Percentiles rank a stretch among this genome's conserved stretches.
Evolutionary conservation across 345 rosid species (phyloP).

Genomic region (Salix arbutifolia): DNA sequence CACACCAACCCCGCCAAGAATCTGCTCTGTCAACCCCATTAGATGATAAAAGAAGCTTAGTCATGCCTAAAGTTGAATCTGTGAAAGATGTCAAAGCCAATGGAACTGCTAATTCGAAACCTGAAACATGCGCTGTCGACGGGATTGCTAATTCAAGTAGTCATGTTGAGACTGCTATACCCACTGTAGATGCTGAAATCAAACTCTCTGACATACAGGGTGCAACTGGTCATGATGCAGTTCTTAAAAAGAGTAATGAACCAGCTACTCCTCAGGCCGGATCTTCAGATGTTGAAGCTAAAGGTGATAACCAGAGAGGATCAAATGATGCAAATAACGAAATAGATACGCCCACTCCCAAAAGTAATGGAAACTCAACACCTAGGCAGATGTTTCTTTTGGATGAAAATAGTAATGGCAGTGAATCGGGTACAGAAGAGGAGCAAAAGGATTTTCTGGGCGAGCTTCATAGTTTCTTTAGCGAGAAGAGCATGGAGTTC

Average conservation of each 20-base stretch:
- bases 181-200: constrained; percentile 16
- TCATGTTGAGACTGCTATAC: constrained; percentile 22
- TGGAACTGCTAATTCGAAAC: constrained; percentile 16
- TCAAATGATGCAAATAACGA: constrained; percentile 30
- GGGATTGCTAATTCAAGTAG: constrained; percentile 16
- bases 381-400: constrained; percentile 30
- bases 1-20: constrained; percentile 5
- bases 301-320: constrained; percentile 27
- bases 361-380: constrained; percentile 34
- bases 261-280: constrained; percentile 26
- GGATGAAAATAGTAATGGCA: constrained; percentile 44
- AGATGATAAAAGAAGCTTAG: constrained; percentile 18
- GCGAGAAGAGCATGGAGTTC: constrained; percentile 56
- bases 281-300: constrained; percentile 34
- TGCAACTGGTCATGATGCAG: constrained; percentile 24
- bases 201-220: constrained; percentile 24
- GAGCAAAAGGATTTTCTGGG: constrained; percentile 54
- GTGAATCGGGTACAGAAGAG: constrained; percentile 63
- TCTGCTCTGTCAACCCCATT: constrained; percentile 19
- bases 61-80: constrained; percentile 23
- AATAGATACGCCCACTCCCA: constrained; percentile 18
- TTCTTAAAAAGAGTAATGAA: constrained; percentile 14
- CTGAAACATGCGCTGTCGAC: constrained; percentile 19
- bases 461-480: constrained; percentile 55
- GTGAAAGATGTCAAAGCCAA: constrained; percentile 18